Base-by-base conservation (phyloP, 164 flowering plant species). In the Sextonia rubra region DNA sequence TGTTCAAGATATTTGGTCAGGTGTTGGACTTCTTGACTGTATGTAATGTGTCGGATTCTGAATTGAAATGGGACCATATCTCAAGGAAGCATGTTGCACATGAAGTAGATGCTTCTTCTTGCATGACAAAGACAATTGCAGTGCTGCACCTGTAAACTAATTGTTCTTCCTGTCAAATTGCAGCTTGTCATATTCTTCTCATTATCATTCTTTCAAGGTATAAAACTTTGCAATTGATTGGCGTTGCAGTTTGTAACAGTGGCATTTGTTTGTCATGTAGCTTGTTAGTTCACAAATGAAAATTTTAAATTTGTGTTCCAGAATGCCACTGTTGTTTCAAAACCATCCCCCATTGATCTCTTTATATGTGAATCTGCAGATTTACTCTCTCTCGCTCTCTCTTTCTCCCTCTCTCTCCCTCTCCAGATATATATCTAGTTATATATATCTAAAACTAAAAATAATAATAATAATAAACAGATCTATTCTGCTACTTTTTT, bases 1-100 rank as follows among this genome's bases (percentile, higher is more conserved):
- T 95, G 98, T 95, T 91, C 83, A 93, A 93, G 80, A 88, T 95
- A 73, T 95, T 95, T 78, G 98, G 99, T 70, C 99, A 93, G 77
- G 92, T 91, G 9, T 72, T 95, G 74, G 96, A 91, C 61, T 95
- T 95, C 82, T 73, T 89, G 62, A 95, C 99, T 25, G 83, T 88
- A 29, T 90, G 87, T 68, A 77, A 85, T 74, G 85, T 83, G 24
- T 85, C 96, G 12, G 83, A 81, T 69, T 70, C 52, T n/a, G 81
- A 76, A 47, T 70, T 69, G 27, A 83, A 78, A 66, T 95, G 99
- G 99, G 85, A 63, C 25, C 96, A 85, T 77, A 79, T 90, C 62
- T 87, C 99, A 44, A 88, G 85, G 82, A 93, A 88, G 79, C 94
- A 81, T 26, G 80, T 90, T 71, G 87, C 94, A 52, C 91, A 84